Percentiles rank a stretch among this genome's conserved stretches.
These are phyloP conservation scores for Tieghemostelium lacteum DNA, from an alignment of 78 protist species.

Conservation along the genomic window DNA sequence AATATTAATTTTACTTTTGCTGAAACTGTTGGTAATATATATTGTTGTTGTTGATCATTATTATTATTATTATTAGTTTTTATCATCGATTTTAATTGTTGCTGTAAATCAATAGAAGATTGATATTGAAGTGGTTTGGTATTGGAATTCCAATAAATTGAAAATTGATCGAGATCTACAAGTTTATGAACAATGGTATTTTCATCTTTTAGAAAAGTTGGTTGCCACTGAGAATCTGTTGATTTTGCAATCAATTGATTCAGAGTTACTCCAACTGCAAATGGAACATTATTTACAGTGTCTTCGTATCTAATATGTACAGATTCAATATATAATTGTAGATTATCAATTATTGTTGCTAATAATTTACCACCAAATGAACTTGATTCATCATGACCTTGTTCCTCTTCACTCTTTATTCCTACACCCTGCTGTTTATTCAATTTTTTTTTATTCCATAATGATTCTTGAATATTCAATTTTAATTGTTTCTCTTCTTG, in stretches of 20 bases:
- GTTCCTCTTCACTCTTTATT: background rate
- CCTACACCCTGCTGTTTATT: background rate
- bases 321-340: constrained; percentile 64
- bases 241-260: constrained; percentile 49
- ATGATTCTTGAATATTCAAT: constrained; percentile 18
- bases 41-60: background rate
- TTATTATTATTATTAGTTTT: background rate
- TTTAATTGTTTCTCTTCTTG: constrained; percentile 62
- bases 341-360: constrained; percentile 52
- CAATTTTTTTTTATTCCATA: constrained; percentile 2
- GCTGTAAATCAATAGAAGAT: background rate
- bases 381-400: background rate
- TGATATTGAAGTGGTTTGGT: constrained; percentile 18
- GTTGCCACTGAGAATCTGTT: constrained; percentile 47
- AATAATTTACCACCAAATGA: constrained; percentile 56
- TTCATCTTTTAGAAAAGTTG: constrained; percentile 58
- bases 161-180: constrained; percentile 17
- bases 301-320: constrained; percentile 76
- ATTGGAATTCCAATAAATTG: constrained; percentile 58
- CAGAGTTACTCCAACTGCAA: constrained; percentile 56
- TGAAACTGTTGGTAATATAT: constrained; percentile 23
- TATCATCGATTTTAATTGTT: constrained; percentile 33
- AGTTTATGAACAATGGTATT: constrained; percentile 43
- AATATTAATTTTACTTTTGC: constrained; percentile 30
- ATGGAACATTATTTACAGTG: constrained; percentile 2